These are phyloP conservation scores for Rubia peregrina DNA, from an alignment of 305 asterid species.

Conservation along the genomic window DNA sequence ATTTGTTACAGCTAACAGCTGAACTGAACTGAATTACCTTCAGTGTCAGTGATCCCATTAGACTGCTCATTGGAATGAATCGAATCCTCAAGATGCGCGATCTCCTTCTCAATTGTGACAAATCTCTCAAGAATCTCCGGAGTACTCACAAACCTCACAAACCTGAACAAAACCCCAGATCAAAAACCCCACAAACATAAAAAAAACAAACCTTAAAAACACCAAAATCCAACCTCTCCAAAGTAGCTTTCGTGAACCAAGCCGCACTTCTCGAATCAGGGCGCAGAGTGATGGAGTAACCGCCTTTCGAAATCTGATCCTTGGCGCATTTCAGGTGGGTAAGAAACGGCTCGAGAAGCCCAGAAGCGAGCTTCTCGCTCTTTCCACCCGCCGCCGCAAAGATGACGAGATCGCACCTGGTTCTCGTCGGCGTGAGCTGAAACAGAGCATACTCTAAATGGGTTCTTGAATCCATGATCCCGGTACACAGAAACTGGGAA, in stretches of 20 bases:
- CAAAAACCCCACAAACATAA: not conserved
- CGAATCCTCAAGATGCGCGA: constrained; percentile 66
- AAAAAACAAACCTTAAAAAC: constrained; percentile 3
- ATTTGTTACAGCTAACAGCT: no score
- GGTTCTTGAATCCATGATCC: constrained; percentile 50
- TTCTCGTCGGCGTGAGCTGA: constrained; percentile 81
- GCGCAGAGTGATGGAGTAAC: constrained; percentile 61
- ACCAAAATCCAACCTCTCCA: constrained; percentile 42
- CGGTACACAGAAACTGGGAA: constrained; percentile 9
- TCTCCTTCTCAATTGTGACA: constrained; percentile 64
- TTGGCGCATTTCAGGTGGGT: constrained; percentile 63
- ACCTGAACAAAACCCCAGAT: constrained; percentile 33
- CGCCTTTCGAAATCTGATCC: constrained; percentile 78
- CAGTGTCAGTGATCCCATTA: constrained; percentile 32
- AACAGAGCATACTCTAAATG: constrained; percentile 68
- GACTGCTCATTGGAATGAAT: constrained; percentile 40
- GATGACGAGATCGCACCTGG: constrained; percentile 88
- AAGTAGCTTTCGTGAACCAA: constrained; percentile 76
- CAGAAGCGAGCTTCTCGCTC: constrained; percentile 74
- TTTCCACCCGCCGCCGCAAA: constrained; percentile 40
- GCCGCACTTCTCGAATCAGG: constrained; percentile 33
- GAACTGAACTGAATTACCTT: constrained; percentile 29
- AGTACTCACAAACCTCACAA: constrained; percentile 72
- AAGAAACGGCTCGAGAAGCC: constrained; percentile 66
- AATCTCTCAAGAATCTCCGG: constrained; percentile 86